These are phyloP conservation scores for Tuber borchii DNA, from an alignment of 495 filamentous ascomycete species.

Conservation along the genomic window DNA sequence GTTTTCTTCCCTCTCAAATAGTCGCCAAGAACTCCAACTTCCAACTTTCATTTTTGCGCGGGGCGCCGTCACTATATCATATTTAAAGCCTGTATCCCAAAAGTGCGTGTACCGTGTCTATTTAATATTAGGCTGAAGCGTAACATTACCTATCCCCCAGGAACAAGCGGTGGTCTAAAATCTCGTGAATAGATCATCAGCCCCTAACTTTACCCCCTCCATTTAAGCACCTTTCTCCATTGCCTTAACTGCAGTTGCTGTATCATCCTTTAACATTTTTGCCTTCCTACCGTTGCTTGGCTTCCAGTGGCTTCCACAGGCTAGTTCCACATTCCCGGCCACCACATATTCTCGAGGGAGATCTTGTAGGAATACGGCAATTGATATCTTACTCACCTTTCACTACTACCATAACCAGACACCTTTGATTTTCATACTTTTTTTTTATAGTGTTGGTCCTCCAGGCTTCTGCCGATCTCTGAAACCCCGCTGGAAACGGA, in stretches of 20 bases:
- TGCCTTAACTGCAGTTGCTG: background rate
- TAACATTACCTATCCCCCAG: background rate
- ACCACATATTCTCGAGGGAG: background rate
- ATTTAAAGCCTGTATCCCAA: constrained; percentile 11
- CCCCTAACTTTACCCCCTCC: background rate
- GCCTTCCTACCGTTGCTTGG: background rate
- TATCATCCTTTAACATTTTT: background rate
- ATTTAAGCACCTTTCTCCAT: background rate
- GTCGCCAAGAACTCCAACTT: no score
- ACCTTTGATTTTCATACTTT: constrained; percentile 9
- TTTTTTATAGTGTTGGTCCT: constrained; percentile 27
- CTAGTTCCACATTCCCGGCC: background rate
- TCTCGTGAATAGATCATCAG: background rate
- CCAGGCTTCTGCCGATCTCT: constrained; percentile 32
- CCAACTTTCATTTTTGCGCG: no score
- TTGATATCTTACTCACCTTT: constrained; percentile 29
- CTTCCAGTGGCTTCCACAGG: background rate
- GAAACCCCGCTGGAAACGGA: constrained; percentile 35
- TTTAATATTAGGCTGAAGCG: no score
- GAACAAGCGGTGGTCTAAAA: background rate
- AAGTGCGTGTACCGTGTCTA: no score
- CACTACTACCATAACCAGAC: constrained; percentile 11
- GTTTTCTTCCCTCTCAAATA: no score
- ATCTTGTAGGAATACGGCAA: constrained; percentile 23
- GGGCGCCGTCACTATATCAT: no score